A percentile compares a stretch with the other conserved stretches of the same genome.
These are phyloP conservation scores for Trichoderma pleuroti DNA, from an alignment of 2,329 filamentous ascomycete genomes.

Conservation along the genomic window DNA sequence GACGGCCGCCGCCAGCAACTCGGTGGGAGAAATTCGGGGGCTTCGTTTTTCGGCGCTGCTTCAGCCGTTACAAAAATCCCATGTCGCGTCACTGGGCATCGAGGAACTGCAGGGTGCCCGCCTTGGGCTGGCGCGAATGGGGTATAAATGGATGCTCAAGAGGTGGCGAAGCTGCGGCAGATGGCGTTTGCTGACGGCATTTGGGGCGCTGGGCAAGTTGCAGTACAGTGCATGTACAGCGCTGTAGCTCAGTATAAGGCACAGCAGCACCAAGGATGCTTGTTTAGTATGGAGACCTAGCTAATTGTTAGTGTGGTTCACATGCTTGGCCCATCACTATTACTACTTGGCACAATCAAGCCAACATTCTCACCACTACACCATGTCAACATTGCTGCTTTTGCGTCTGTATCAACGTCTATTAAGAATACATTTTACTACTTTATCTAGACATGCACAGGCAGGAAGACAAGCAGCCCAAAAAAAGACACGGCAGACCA, in stretches of 20 bases:
- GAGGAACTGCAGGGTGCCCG: neutral
- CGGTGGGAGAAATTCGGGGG: neutral
- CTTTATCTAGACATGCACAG: conserved; percentile 32
- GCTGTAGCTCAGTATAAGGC: neutral
- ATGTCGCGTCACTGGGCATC: conserved; percentile 11
- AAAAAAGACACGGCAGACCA: neutral
- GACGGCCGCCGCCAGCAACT: conserved; percentile 9
- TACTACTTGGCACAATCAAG: too few species aligned
- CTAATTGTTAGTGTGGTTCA: neutral
- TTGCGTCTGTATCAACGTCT: conserved; percentile 33
- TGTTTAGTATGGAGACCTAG: neutral
- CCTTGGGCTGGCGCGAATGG: neutral
- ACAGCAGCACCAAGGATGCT: too few species aligned
- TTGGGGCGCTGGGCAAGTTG: neutral
- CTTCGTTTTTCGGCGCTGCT: neutral
- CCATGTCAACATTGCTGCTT: neutral
- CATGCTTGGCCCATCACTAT: neutral
- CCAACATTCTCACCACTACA: neutral
- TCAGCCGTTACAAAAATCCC: neutral
- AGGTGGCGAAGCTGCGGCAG: conserved; percentile 9
- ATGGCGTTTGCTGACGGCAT: conserved; percentile 6
- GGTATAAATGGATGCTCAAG: neutral
- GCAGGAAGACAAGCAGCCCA: neutral
- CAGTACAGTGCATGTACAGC: neutral
- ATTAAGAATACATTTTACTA: conserved; percentile 41